phyloP scores from a whole-genome alignment of 2,329 filamentous ascomycete species.

The Calonectria ilicicola region DNA sequence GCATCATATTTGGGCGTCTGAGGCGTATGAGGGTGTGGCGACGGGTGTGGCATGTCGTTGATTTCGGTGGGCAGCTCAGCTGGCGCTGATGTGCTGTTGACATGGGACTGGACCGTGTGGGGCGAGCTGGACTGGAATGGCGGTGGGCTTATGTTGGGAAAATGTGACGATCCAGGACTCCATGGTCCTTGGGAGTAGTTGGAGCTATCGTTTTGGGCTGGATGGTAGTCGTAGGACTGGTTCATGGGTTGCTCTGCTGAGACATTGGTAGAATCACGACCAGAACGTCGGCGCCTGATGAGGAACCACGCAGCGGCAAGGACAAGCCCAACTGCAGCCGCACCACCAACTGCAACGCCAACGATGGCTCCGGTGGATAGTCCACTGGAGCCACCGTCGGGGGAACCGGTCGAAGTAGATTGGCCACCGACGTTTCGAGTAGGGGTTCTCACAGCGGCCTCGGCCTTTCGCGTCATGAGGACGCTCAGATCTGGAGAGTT shows the following conservation, averaged over 20 bases:
- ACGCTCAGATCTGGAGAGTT: conserved; percentile 62
- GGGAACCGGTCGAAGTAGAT: neutral
- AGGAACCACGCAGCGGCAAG: conserved; percentile 46
- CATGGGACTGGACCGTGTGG: conserved; percentile 35
- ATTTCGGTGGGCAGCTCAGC: conserved; percentile 41
- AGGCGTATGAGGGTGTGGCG: conserved; percentile 31
- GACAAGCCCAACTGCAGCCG: conserved; percentile 42
- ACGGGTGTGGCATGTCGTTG: conserved; percentile 24
- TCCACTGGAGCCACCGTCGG: neutral
- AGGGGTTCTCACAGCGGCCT: conserved; percentile 59
- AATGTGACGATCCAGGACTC: conserved; percentile 41
- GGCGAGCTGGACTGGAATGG: conserved; percentile 26
- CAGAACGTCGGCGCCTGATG: conserved; percentile 40
- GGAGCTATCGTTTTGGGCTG: conserved; percentile 31
- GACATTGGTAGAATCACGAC: conserved; percentile 21
- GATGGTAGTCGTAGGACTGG: conserved; percentile 40
- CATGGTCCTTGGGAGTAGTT: conserved; percentile 40
- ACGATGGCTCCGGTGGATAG: conserved; percentile 54
- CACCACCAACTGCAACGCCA: conserved; percentile 57
- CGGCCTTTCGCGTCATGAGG: conserved; percentile 64
- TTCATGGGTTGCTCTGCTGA: conserved; percentile 41
- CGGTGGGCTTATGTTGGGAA: conserved; percentile 32
- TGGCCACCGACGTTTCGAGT: conserved; percentile 56
- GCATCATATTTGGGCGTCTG: conserved; percentile 46
- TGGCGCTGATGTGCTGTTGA: conserved; percentile 36